Evolutionary conservation across 768 basidiomycete genomes (phyloP).

Genomic region (Russula dissimulans): DNA sequence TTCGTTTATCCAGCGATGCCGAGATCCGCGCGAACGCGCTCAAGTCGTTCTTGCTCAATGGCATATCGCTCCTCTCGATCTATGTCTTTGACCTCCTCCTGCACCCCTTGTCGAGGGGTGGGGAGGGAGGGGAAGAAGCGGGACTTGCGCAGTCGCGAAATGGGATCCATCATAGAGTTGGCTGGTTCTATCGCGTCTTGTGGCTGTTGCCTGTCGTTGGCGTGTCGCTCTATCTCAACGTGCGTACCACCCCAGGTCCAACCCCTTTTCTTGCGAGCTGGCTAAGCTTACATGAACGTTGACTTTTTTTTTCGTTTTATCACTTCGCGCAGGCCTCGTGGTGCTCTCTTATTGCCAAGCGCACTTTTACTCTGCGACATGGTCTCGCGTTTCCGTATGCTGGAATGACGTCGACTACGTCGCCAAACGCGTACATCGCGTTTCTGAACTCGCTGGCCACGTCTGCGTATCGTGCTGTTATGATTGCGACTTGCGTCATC

Average conservation of each 20-base stretch:
- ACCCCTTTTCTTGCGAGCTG: too few relatives aligned
- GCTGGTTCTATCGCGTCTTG: slow-evolving; percentile 65
- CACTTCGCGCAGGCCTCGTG: slow-evolving; percentile 50
- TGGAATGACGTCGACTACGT: slow-evolving; percentile 38
- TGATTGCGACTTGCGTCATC: slow-evolving; percentile 68
- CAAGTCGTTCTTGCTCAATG: slow-evolving; percentile 69
- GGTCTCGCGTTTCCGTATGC: slow-evolving; percentile 32
- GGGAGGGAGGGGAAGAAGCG: background rate
- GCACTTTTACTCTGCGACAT: slow-evolving; percentile 62
- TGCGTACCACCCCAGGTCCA: slow-evolving; percentile 29
- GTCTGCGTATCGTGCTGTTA: slow-evolving; percentile 72
- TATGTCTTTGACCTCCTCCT: slow-evolving; percentile 69
- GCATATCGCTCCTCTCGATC: slow-evolving; percentile 60
- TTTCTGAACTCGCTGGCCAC: slow-evolving; percentile 68
- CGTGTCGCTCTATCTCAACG: slow-evolving; percentile 73
- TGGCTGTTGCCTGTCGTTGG: slow-evolving; percentile 77
- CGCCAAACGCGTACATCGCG: slow-evolving; percentile 54
- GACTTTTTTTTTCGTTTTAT: background rate
- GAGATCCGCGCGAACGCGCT: slow-evolving; percentile 67
- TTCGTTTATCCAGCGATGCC: slow-evolving; percentile 43
- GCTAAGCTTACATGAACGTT: background rate
- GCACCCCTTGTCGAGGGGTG: slow-evolving; percentile 48
- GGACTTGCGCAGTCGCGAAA: slow-evolving; percentile 43
- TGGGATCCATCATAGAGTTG: slow-evolving; percentile 64
- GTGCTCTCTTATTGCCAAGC: slow-evolving; percentile 68